Evolutionary conservation across 2,329 filamentous ascomycete species (phyloP).

Genomic region (Dothistroma pini): DNA sequence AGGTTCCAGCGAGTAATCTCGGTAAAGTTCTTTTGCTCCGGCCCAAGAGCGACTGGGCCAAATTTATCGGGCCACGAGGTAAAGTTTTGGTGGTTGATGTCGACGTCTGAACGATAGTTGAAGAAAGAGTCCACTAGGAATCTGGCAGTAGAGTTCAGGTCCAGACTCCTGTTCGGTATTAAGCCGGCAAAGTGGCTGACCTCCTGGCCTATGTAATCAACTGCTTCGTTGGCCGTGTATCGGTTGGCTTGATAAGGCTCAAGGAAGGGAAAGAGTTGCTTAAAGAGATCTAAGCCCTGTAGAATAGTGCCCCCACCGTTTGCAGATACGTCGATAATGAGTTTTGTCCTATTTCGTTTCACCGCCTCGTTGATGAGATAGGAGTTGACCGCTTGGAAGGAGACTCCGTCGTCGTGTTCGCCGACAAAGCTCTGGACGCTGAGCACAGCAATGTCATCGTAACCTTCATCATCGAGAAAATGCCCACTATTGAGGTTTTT

Average conservation of each 20-base stretch:
- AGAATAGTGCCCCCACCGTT: constrained; percentile 59
- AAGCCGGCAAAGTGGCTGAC: constrained; percentile 36
- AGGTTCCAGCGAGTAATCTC: constrained; percentile 53
- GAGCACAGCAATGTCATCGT: constrained; percentile 46
- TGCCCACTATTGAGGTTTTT: constrained; percentile 47
- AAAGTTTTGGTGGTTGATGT: constrained; percentile 50
- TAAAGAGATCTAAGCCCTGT: constrained; percentile 60
- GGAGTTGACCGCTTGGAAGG: constrained; percentile 42
- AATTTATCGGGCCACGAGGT: constrained; percentile 47
- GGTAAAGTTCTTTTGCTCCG: constrained; percentile 54
- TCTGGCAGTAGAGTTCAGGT: constrained; percentile 39
- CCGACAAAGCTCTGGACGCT: constrained; percentile 43
- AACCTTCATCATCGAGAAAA: constrained; percentile 43
- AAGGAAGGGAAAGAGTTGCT: constrained; percentile 52
- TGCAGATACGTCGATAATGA: constrained; percentile 57
- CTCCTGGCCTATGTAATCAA: constrained; percentile 44
- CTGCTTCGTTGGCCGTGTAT: constrained; percentile 49
- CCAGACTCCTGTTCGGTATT: constrained; percentile 31
- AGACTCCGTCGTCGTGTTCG: constrained; percentile 26
- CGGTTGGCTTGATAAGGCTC: constrained; percentile 50
- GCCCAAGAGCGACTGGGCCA: constrained; percentile 39
- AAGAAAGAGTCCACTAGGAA: constrained; percentile 42
- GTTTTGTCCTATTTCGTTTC: constrained; percentile 54
- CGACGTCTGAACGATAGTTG: constrained; percentile 47
- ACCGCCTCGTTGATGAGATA: constrained; percentile 44